phyloP scores from a whole-genome alignment of 257 asterid genomes.

The Hygrophila difformis region DNA sequence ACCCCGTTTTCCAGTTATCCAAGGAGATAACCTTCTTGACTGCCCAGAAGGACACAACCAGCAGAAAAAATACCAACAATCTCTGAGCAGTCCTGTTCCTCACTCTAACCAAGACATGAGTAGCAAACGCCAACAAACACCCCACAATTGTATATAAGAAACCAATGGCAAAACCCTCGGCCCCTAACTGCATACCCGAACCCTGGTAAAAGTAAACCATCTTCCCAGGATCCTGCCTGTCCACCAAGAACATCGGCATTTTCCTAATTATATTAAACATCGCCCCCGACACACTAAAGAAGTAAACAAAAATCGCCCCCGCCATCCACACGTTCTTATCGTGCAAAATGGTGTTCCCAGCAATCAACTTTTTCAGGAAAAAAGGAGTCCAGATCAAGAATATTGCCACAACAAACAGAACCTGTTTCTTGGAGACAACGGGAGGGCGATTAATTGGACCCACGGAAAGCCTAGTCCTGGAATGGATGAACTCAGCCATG shows the following conservation, averaged over 20 bases:
- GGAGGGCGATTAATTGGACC: conserved; percentile 72
- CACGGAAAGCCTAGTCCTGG: conserved; percentile 29
- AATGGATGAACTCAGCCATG: conserved; percentile 72
- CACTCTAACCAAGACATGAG: conserved; percentile 48
- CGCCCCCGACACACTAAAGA: conserved; percentile 89
- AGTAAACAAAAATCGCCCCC: conserved; percentile 75
- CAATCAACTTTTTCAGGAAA: conserved; percentile 43
- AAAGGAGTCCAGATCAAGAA: conserved; percentile 48
- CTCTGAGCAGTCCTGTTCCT: conserved; percentile 58
- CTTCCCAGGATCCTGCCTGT: conserved; percentile 64
- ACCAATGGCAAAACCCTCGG: conserved; percentile 81
- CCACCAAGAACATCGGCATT: conserved; percentile 75
- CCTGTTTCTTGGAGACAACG: conserved; percentile 44
- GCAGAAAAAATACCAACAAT: conserved; percentile 39
- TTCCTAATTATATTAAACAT: conserved; percentile 90
- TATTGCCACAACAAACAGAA: conserved; percentile 28
- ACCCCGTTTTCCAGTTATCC: conserved; percentile 98
- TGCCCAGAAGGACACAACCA: conserved; percentile 73
- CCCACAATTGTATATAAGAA: conserved; percentile 82
- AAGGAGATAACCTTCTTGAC: conserved; percentile 69
- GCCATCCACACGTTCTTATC: conserved; percentile 72
- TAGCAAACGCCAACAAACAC: conserved; percentile 54
- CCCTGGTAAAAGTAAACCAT: conserved; percentile 77
- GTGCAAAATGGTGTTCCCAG: conserved; percentile 59
- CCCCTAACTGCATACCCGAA: conserved; percentile 89